A percentile compares a stretch with the other conserved stretches of the same genome.
Conservation (phyloP, 164 flowering plant species). For the Pachysandra terminalis region DNA sequence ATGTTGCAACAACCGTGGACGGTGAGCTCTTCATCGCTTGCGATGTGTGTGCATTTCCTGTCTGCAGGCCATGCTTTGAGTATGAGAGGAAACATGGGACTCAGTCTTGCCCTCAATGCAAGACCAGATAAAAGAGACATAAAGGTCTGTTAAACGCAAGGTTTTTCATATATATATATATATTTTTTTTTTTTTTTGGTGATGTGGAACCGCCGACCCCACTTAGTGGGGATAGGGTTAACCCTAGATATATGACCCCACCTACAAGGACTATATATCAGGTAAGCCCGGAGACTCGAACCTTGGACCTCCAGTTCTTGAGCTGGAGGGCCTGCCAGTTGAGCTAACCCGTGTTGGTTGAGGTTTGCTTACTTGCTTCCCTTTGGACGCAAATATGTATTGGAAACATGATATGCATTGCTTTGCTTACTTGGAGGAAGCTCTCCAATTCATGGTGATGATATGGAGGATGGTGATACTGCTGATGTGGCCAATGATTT, state of each 20-base stretch:
- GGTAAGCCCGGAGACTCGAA: too few species aligned
- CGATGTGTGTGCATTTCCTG: slow-evolving; percentile 58
- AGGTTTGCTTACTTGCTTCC: too few species aligned
- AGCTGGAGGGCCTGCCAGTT: too few species aligned
- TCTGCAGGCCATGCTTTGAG: slow-evolving; percentile 58
- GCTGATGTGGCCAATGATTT: slow-evolving; percentile 42
- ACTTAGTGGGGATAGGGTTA: too few species aligned
- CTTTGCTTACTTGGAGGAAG: slow-evolving; percentile 26
- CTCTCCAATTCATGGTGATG: slow-evolving; percentile 46
- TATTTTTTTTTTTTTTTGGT: too few species aligned
- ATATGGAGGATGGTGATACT: slow-evolving; percentile 36
- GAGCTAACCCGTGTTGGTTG: too few species aligned
- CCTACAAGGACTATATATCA: too few species aligned
- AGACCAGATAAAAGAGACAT: slow-evolving; percentile 52
- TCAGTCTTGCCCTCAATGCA: slow-evolving; percentile 61
- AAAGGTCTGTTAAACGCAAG: slow-evolving; percentile 31
- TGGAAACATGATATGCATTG: not conserved
- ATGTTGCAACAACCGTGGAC: slow-evolving; percentile 34
- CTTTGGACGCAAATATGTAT: not conserved
- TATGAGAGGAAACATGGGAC: slow-evolving; percentile 62
- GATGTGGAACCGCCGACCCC: too few species aligned
- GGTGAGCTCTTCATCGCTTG: slow-evolving; percentile 58
- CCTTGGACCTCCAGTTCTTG: too few species aligned
- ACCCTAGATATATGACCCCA: too few species aligned
- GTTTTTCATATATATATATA: not conserved